Percentiles rank a stretch among this genome's conserved stretches.
These are phyloP conservation scores for Ophiostoma ulmi DNA, from an alignment of 2,329 filamentous ascomycete genomes.

Conservation along the genomic window DNA sequence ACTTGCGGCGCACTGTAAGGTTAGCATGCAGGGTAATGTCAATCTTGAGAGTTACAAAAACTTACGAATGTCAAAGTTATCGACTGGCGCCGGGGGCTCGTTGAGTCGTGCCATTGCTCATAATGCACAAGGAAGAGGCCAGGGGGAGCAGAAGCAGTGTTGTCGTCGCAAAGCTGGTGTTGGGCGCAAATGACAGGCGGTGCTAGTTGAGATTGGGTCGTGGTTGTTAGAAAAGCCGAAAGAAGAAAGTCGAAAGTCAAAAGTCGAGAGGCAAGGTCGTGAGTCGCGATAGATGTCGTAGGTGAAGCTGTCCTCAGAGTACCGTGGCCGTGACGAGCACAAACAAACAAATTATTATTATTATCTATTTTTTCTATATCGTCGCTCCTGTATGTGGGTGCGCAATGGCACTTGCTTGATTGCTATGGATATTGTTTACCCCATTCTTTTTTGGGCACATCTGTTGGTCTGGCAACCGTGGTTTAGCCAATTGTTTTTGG, in stretches of 20 bases:
- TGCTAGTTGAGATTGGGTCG: neutral
- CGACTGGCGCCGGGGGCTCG: constrained; percentile 62
- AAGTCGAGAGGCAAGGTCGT: neutral
- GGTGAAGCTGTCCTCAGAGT: constrained; percentile 18
- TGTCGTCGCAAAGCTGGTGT: constrained; percentile 17
- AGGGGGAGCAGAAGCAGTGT: constrained; percentile 24
- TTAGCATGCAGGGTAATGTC: neutral
- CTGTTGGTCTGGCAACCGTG: constrained; percentile 28
- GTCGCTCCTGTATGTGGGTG: constrained; percentile 18
- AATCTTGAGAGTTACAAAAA: neutral
- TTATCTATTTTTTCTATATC: constrained; percentile 3
- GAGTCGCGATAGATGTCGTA: neutral
- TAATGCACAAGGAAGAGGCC: constrained; percentile 27
- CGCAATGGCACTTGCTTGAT: constrained; percentile 20
- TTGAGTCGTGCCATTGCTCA: constrained; percentile 74
- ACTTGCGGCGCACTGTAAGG: constrained; percentile 66
- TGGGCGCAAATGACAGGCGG: constrained; percentile 15
- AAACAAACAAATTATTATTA: constrained; percentile 17
- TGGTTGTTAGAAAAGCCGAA: neutral
- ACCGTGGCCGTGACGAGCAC: neutral
- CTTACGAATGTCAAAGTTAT: constrained; percentile 65
- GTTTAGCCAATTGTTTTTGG: neutral
- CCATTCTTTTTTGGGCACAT: constrained; percentile 20
- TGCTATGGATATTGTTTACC: constrained; percentile 26
- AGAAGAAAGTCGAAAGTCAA: neutral